Evolutionary conservation across 2,329 filamentous ascomycete species (phyloP), one percentile per base, ranked within the genome.

Genomic region (Ceratocystiopsis minuta): DNA sequence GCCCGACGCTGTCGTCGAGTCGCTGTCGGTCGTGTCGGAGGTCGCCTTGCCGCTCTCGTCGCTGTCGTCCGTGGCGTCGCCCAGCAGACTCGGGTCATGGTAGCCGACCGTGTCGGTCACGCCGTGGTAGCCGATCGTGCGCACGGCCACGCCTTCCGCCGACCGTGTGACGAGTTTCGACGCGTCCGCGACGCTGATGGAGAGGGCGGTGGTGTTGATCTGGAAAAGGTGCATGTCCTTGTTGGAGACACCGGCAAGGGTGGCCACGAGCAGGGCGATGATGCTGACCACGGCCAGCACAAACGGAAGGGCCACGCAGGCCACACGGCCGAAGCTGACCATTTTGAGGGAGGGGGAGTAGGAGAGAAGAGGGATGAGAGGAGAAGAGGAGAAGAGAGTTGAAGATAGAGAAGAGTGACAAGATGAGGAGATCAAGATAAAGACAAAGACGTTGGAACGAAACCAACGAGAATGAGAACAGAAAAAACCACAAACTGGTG

Each of bases 261-360:
- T 66, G 15, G 65, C 71, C 38, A 76, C 63, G 47, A 77, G 60
- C 49, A 79, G 60, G 51, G 80, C 80, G 53, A 90, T 63, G 53
- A 95, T 67, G 45, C 81, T 79, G 48, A 71, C 80, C 52, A 90
- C 63, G 16, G 84, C 88, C 54, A 94, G 71, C 49, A 74, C 66
- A 62, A 94, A 86, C 46, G 88, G 88, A 65, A 86, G 66, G 61
- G 82, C 73, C 62, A 96, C 90, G 63, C 86, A 95, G 58, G 82
- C 66, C 53, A 88, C 75, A 55, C 88, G 75, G 51, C 84, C 87
- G 55, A 72, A 68, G 49, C 57, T 57, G 43, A 49, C 48, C 55
- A 54, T 55, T 43, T 45, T 55, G 42, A 43, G 15, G 39, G n/a
- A 10, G 33, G 36, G n/a, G 16, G 16, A 16, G 34, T 31, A 20